These are phyloP conservation scores for Crucihimalaya himalaica DNA, from an alignment of 345 rosid species.

Conservation along the genomic window DNA sequence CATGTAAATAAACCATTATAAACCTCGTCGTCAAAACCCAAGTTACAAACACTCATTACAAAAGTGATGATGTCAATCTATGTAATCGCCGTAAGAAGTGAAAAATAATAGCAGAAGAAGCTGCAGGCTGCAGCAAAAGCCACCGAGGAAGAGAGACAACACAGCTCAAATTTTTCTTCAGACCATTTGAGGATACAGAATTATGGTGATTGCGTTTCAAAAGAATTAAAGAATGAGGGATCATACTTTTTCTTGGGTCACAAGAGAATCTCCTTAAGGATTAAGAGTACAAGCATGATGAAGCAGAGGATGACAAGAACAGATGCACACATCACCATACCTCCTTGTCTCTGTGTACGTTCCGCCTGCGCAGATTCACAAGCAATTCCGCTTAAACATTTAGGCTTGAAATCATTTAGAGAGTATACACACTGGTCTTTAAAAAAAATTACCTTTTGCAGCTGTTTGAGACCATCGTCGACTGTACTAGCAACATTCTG, in stretches of 20 bases:
- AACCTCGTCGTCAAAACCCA: not conserved
- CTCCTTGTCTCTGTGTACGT: constrained; percentile 86
- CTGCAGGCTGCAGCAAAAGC: constrained; percentile 1
- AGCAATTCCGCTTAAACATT: not conserved
- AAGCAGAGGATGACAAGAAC: constrained; percentile 91
- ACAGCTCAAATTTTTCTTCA: constrained; percentile 2
- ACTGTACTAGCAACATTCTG: constrained; percentile 86
- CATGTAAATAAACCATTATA: constrained; percentile 27
- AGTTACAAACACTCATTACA: constrained; percentile 24
- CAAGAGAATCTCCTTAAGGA: constrained; percentile 75
- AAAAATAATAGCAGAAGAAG: not conserved
- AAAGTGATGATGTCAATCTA: constrained; percentile 7
- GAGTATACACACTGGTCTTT: not conserved
- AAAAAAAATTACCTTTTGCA: constrained; percentile 62
- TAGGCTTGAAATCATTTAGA: not conserved
- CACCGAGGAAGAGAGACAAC: constrained; percentile 2
- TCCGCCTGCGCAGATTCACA: constrained; percentile 70
- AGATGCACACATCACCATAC: constrained; percentile 94
- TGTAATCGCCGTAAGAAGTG: not conserved
- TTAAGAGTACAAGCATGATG: constrained; percentile 82
- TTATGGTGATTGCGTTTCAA: not conserved
- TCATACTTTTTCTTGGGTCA: constrained; percentile 41
- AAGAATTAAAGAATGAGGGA: constrained; percentile 26
- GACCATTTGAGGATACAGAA: not conserved
- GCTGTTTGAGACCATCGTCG: constrained; percentile 92